These are phyloP conservation scores for Trypanosoma lewisi DNA, from an alignment of 208 protist species.

Conservation along the genomic window DNA sequence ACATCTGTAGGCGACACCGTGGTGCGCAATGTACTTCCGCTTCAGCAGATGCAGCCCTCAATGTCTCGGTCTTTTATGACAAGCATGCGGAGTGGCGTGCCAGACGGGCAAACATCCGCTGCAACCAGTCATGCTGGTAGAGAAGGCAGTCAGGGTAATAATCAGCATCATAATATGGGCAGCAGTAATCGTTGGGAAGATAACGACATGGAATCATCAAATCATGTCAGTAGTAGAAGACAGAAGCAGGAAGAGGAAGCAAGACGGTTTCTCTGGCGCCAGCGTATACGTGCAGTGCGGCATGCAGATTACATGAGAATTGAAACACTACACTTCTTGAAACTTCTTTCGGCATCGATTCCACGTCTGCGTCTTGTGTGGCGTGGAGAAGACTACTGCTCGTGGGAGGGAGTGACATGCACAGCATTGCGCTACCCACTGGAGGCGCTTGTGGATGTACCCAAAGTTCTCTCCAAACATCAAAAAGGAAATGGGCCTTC, in stretches of 20 bases:
- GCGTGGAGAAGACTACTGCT: constrained; percentile 50
- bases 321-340: constrained; percentile 57
- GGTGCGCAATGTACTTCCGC: constrained; percentile 4
- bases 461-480: not conserved
- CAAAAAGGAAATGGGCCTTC: not conserved
- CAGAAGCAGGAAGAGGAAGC: constrained; percentile 21
- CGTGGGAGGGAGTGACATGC: constrained; percentile 48
- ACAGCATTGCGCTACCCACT: constrained; percentile 31
- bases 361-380: constrained; percentile 39
- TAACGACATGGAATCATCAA: not conserved
- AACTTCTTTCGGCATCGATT: constrained; percentile 31
- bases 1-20: not conserved
- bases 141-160: not conserved
- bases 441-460: constrained; percentile 38
- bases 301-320: constrained; percentile 64
- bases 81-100: not conserved
- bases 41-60: constrained; percentile 9
- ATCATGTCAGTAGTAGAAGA: not conserved
- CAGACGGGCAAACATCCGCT: not conserved
- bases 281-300: constrained; percentile 42
- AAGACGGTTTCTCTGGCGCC: constrained; percentile 34
- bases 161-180: no score
- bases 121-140: not conserved
- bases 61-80: not conserved
- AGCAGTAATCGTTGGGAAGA: not conserved